phyloP scores from a whole-genome alignment of 768 basidiomycete species.

The Termitomyces bulborhizus region DNA sequence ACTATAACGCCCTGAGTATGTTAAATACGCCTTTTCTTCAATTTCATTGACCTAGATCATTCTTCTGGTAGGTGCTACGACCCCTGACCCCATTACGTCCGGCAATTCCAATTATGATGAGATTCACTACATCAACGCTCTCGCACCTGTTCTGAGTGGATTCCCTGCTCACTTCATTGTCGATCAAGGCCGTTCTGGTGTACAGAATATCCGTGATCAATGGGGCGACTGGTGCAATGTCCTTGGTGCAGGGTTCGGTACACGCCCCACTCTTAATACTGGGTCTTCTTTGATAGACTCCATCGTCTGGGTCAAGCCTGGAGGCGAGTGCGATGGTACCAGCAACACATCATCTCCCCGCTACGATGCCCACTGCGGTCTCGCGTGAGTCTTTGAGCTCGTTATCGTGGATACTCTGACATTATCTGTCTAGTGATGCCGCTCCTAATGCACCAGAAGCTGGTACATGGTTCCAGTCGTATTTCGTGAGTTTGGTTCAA shows the following conservation, averaged over 20 bases:
- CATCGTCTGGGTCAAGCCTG: slow-evolving; percentile 64
- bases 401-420: neutral
- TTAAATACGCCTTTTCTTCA: neutral
- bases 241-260: slow-evolving; percentile 57
- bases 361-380: slow-evolving; percentile 46
- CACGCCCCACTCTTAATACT: slow-evolving; percentile 50
- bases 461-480: slow-evolving; percentile 66
- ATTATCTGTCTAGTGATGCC: slow-evolving; percentile 35
- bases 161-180: slow-evolving; percentile 62
- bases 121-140: slow-evolving; percentile 50
- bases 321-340: slow-evolving; percentile 63
- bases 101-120: slow-evolving; percentile 59
- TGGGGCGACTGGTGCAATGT: slow-evolving; percentile 74
- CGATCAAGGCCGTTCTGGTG: slow-evolving; percentile 60
- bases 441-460: slow-evolving; percentile 53
- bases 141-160: slow-evolving; percentile 42
- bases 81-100: slow-evolving; percentile 56
- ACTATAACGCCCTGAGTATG: slow-evolving; percentile 37
- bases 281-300: slow-evolving; percentile 49
- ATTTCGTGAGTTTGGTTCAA: slow-evolving; percentile 50
- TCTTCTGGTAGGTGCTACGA: slow-evolving; percentile 32
- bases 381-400: slow-evolving; percentile 29
- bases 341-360: slow-evolving; percentile 46
- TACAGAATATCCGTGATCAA: slow-evolving; percentile 50
- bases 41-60: slow-evolving; percentile 14